phyloP scores from a whole-genome alignment of 106 monocot species.

The Cymbidium sinense region DNA sequence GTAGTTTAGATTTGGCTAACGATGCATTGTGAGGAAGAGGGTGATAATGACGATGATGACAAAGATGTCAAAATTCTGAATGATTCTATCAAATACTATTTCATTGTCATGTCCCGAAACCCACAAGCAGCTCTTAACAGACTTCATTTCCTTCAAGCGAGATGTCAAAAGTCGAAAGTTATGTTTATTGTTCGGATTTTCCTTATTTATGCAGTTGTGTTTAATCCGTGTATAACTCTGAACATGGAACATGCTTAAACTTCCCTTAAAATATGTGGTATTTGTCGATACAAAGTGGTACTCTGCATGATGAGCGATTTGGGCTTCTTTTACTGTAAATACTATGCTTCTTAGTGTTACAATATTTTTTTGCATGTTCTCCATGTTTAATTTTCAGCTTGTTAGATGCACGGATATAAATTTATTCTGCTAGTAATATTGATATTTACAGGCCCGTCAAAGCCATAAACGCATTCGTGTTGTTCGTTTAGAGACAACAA shows the following conservation, averaged over 20 bases:
- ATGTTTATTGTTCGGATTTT: background rate
- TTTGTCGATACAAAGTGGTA: background rate
- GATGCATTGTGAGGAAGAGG: background rate
- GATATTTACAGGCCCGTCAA: slow-evolving; percentile 48
- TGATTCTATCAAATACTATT: background rate
- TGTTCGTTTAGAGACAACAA: slow-evolving; percentile 75
- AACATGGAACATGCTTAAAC: background rate
- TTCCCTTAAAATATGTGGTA: slow-evolving; percentile 1
- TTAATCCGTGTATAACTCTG: background rate
- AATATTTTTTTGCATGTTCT: background rate
- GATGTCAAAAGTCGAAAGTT: background rate
- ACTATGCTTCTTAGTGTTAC: background rate
- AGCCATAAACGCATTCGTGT: slow-evolving; percentile 81
- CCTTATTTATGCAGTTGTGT: background rate
- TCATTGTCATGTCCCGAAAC: background rate
- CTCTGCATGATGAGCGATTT: background rate
- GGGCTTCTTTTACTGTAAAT: background rate
- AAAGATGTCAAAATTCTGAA: background rate
- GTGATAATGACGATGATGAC: background rate
- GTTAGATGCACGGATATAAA: background rate
- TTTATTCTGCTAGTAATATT: slow-evolving; percentile 5
- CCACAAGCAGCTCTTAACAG: background rate
- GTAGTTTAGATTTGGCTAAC: background rate
- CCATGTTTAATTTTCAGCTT: background rate
- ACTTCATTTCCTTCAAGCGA: background rate